phyloP scores from a whole-genome alignment of 441 rosid genomes.

The Raphanus hybrid region DNA sequence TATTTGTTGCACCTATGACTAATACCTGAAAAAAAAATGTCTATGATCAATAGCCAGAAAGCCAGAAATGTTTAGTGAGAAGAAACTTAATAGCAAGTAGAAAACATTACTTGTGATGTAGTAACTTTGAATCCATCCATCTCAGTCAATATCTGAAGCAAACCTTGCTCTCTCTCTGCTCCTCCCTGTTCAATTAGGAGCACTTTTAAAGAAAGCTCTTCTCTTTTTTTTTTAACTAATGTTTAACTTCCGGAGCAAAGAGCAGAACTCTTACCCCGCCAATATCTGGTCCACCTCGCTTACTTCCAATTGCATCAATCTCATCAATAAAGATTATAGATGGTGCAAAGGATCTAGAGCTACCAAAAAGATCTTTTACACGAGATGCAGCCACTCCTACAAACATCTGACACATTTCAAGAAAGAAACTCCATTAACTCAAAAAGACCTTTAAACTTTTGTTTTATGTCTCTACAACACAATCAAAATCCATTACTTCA shows the following conservation, averaged over 20 bases:
- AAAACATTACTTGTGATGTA: conserved; percentile 76
- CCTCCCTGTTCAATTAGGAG: conserved; percentile 70
- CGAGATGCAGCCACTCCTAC: conserved; percentile 99
- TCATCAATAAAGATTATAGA: conserved; percentile 96
- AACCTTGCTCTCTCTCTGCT: conserved; percentile 98
- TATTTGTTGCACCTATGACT: conserved; percentile 95
- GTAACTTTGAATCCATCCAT: conserved; percentile 97
- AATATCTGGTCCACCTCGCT: conserved; percentile 98
- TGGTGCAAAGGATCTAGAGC: conserved; percentile 92
- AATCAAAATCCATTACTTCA: conserved; percentile 58
- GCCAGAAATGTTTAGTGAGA: conserved; percentile 1
- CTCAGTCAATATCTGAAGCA: conserved; percentile 97
- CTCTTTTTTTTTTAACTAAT: not conserved
- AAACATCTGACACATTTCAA: conserved; percentile 71
- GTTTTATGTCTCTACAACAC: not conserved
- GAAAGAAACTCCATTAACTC: not conserved
- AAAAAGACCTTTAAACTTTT: not conserved
- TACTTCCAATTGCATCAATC: conserved; percentile 98
- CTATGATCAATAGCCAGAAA: conserved; percentile 37
- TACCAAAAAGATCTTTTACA: conserved; percentile 94
- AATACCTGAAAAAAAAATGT: conserved; percentile 63
- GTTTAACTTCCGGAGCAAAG: not conserved
- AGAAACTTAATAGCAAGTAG: conserved; percentile 29
- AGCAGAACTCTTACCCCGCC: conserved; percentile 77
- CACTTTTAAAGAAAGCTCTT: not conserved